Base-by-base conservation (phyloP, 1,139 yeast species). In the Yamadazyma jaroonii region DNA sequence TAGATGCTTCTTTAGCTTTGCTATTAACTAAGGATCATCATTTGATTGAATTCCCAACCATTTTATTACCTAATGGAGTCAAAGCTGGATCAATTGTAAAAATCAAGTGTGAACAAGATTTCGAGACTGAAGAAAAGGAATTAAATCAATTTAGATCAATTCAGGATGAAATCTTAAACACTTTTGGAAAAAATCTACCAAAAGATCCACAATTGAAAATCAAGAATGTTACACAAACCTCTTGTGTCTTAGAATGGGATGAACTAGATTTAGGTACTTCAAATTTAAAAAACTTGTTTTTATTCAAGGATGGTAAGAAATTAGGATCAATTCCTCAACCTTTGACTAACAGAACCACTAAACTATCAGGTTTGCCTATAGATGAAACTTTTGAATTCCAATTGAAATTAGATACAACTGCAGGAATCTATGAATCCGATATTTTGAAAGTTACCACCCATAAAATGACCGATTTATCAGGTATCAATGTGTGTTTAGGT, bases 171-270 rank as follows among this genome's bases (percentile, higher is more conserved):
- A 88, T 92, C 39, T 68, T 84, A 44, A 66, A 70, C 29, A 69
- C 81, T 3, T 92, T 84, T 58, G 97, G 97, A 25, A 73, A 76
- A 22, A 69, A 78, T 42, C 75, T 78, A 46, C 98, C 99, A 11
- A 58, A 74, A 43, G 55, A 74, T 2, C 99, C 98, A 0, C 68
- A 67, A n/a, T 72, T 92, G 47, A 74, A 76, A 40, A 70, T 83
- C 29, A 75, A 79, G 41, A 92, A 92, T 56, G 81, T 84, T 32
- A 92, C 98, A 2, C 98, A 94, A 59, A 92, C 99, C 0, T 82
- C 94, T 40, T 88, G 95, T 57, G 97, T 90, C 25, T 72, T 92
- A 45, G 95, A 88, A 58, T 92, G 98, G 98, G 96, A 89, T 46
- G 77, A 81, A 13, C 68, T 92, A 39, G 81, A 85, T 37, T 67